phyloP scores from a whole-genome alignment of 805 yeast genomes.

The Candida insectorum region DNA sequence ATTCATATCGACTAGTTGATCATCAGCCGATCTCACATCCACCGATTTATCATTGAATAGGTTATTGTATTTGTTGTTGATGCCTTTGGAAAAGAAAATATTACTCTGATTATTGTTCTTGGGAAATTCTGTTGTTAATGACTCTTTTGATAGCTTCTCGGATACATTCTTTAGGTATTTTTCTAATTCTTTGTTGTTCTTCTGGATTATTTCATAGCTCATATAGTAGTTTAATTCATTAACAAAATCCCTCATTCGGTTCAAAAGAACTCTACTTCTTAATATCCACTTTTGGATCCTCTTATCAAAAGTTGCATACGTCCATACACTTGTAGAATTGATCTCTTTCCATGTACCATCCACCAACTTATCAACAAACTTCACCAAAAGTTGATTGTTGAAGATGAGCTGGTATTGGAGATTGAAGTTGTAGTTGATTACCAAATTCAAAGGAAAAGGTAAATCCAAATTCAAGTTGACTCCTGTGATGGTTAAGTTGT shows the following conservation, averaged over 20 bases:
- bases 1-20: conserved; percentile 13
- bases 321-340: conserved; percentile 66
- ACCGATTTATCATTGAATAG: conserved; percentile 16
- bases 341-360: conserved; percentile 73
- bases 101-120: neutral
- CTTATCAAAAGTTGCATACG: conserved; percentile 38
- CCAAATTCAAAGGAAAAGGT: conserved; percentile 84
- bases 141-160: conserved; percentile 2
- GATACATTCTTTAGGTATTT: conserved; percentile 13
- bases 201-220: conserved; percentile 56
- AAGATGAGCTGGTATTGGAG: conserved; percentile 78
- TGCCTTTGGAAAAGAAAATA: conserved; percentile 4
- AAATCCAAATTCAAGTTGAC: conserved; percentile 56
- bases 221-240: conserved; percentile 54
- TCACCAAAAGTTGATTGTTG: conserved; percentile 64
- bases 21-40: neutral
- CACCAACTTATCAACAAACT: conserved; percentile 55
- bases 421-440: conserved; percentile 66
- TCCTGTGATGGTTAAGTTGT: conserved; percentile 45
- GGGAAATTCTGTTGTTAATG: conserved; percentile 4
- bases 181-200: conserved; percentile 47
- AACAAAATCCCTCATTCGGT: conserved; percentile 54
- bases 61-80: conserved; percentile 13
- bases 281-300: conserved; percentile 52
- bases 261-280: conserved; percentile 53